A percentile compares a stretch with the other conserved stretches of the same genome.
Evolutionary conservation across 2,329 filamentous ascomycete species (phyloP).

Genomic region (Fusarium papillatum): DNA sequence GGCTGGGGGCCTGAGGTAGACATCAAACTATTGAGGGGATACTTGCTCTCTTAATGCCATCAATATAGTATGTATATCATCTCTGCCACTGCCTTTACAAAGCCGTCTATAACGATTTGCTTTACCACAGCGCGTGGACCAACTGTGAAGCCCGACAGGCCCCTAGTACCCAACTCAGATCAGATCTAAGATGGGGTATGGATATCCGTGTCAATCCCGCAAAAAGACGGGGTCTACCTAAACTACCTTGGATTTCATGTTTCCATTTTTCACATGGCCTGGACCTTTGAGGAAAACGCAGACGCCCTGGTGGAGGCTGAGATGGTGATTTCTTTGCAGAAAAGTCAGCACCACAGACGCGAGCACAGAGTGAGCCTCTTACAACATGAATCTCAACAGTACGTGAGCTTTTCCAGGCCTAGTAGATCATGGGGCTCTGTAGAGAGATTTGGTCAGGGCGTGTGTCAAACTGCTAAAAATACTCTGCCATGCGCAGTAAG

Average conservation of each 20-base stretch:
- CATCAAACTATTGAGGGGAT: neutral
- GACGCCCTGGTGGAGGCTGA: neutral
- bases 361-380: neutral
- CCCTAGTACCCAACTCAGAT: neutral
- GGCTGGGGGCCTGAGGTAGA: constrained; percentile 22
- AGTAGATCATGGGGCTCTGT: neutral
- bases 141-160: neutral
- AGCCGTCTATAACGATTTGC: neutral
- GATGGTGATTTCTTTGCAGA: neutral
- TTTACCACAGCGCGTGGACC: neutral
- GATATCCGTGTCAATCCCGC: neutral
- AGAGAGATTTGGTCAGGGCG: neutral
- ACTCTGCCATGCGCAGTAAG: neutral
- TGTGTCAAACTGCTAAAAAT: neutral
- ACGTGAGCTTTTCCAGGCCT: no score
- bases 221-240: neutral
- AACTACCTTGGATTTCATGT: neutral
- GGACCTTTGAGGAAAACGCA: neutral
- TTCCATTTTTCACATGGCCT: neutral
- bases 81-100: neutral
- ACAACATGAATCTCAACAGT: neutral
- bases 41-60: neutral
- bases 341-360: neutral
- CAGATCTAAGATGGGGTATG: neutral
- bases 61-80: neutral